Evolutionary conservation across 1,284 basidiomycete species (phyloP).

Genomic region (Ganoderma boninense): DNA sequence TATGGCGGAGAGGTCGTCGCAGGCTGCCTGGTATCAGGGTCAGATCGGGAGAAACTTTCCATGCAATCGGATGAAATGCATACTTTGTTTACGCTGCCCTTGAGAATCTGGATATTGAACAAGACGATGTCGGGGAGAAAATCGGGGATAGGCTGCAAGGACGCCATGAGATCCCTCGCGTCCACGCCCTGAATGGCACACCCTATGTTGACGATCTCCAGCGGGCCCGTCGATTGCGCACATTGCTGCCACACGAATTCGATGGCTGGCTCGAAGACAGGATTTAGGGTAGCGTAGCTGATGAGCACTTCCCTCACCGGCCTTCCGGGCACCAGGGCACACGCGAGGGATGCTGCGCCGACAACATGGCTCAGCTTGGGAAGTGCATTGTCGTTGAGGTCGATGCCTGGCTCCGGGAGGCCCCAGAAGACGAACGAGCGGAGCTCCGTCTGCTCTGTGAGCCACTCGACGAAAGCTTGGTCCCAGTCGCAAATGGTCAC

Average conservation of each 20-base stretch:
- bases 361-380: constrained; percentile 1
- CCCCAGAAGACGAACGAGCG: constrained; percentile 1
- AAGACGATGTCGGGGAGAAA: not conserved
- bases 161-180: not conserved
- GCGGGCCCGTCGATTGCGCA: not conserved
- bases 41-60: not conserved
- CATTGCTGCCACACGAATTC: not conserved
- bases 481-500: not conserved
- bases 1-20: not conserved
- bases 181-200: not conserved
- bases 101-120: not conserved
- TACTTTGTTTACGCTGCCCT: not conserved
- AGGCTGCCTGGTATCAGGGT: not conserved
- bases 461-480: not conserved
- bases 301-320: not conserved
- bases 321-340: not conserved
- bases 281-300: not conserved
- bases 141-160: not conserved
- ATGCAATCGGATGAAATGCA: not conserved
- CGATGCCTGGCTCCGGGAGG: not conserved
- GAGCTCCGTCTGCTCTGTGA: not conserved
- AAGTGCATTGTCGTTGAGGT: not conserved
- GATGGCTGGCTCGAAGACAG: not conserved
- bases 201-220: not conserved
- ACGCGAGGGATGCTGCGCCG: not conserved